Percentiles rank a stretch among this genome's conserved stretches.
phyloP scores from a whole-genome alignment of 495 filamentous ascomycete genomes.

The Trichoderma parareesei region DNA sequence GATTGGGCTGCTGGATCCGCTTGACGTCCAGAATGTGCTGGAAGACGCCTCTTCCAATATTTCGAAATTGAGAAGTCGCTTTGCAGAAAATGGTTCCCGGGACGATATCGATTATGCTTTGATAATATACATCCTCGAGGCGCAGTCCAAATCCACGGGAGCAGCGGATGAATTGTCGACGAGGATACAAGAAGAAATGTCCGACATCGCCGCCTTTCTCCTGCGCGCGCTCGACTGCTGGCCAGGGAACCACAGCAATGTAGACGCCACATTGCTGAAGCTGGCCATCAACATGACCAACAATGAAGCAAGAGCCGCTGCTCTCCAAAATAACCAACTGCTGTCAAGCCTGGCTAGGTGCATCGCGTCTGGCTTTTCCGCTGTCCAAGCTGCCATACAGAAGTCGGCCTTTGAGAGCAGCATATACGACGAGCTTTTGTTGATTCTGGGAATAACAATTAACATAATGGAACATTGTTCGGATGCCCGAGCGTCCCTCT shows the following conservation, averaged over 20 bases:
- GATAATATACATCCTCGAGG: conserved; percentile 32
- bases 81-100: neutral
- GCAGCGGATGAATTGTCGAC: conserved; percentile 21
- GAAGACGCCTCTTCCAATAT: neutral
- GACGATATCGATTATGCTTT: conserved; percentile 16
- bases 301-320: conserved; percentile 58
- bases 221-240: conserved; percentile 25
- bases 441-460: conserved; percentile 76
- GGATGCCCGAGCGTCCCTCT: conserved; percentile 26
- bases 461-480: conserved; percentile 78
- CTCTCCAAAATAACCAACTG: conserved; percentile 52
- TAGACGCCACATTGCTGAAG: conserved; percentile 46
- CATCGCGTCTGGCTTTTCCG: conserved; percentile 29
- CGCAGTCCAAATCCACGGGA: conserved; percentile 34
- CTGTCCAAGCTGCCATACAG: conserved; percentile 36
- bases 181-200: conserved; percentile 31
- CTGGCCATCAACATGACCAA: conserved; percentile 85
- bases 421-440: conserved; percentile 61
- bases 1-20: conserved; percentile 24
- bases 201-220: conserved; percentile 31
- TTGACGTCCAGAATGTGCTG: neutral
- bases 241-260: conserved; percentile 22
- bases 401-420: conserved; percentile 29
- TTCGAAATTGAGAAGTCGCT: neutral
- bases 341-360: conserved; percentile 45